Evolutionary conservation across 768 basidiomycete species (phyloP).

Genomic region (Boletus sp.): DNA sequence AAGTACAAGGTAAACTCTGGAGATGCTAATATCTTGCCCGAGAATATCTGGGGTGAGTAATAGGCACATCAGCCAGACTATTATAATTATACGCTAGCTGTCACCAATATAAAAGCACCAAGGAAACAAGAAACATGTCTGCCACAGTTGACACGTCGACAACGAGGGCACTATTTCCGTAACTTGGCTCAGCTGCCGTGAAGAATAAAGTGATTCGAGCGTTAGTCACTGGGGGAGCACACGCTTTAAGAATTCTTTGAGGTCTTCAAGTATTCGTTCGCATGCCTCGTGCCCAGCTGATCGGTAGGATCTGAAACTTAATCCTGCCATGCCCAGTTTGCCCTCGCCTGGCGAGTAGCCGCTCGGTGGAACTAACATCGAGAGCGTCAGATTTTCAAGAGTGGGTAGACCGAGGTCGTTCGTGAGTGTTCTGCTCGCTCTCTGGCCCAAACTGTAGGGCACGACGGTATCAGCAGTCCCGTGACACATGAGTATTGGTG

Average conservation of each 20-base stretch:
- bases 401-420: conserved; percentile 47
- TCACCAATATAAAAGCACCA: not conserved
- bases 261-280: conserved; percentile 62
- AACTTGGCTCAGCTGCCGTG: not conserved
- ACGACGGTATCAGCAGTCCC: conserved; percentile 77
- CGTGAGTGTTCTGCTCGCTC: conserved; percentile 56
- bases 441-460: conserved; percentile 47
- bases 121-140: not conserved
- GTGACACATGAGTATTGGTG: conserved; percentile 87
- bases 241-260: conserved; percentile 67
- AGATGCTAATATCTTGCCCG: not conserved
- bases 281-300: conserved; percentile 66
- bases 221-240: conserved; percentile 39
- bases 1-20: not conserved
- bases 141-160: not conserved
- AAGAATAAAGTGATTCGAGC: not conserved
- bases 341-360: conserved; percentile 17
- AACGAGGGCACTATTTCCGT: not conserved
- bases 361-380: conserved; percentile 25
- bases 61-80: not conserved
- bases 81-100: not conserved
- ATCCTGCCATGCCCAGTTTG: conserved; percentile 38
- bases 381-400: conserved; percentile 35
- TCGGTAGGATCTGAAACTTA: conserved; percentile 65
- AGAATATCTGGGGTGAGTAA: not conserved